phyloP scores from a whole-genome alignment of 108 stramenopile genomes.

The Pseudonitzschia multiseries region DNA sequence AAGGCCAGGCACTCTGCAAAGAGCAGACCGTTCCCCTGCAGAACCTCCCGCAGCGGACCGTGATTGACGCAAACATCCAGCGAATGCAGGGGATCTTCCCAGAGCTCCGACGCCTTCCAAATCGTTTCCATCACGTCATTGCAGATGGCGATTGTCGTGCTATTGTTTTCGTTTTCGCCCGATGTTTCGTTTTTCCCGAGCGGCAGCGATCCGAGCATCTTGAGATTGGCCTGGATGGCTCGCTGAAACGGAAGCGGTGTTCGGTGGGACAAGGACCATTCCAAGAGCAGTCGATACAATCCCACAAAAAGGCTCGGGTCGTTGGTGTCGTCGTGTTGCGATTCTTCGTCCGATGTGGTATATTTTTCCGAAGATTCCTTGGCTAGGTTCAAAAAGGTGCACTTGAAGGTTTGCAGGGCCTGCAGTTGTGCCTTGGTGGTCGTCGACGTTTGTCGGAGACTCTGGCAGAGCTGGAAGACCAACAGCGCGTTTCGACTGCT shows the following conservation, averaged over 20 bases:
- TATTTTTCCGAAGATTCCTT: not conserved
- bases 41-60: conserved; percentile 10
- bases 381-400: conserved; percentile 7
- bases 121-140: conserved; percentile 20
- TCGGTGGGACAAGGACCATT: conserved; percentile 42
- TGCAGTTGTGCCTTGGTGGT: conserved; percentile 31
- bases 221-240: conserved; percentile 43
- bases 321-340: not conserved
- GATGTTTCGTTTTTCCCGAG: no score
- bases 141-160: conserved; percentile 3
- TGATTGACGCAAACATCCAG: conserved; percentile 23
- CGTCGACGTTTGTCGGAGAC: conserved; percentile 3
- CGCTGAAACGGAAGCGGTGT: conserved; percentile 50
- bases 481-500: conserved; percentile 3
- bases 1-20: conserved; percentile 17
- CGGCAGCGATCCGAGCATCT: conserved; percentile 11
- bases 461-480: not conserved
- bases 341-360: not conserved
- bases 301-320: not conserved
- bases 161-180: not conserved
- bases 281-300: conserved; percentile 52
- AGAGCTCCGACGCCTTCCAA: conserved; percentile 11
- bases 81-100: conserved; percentile 29
- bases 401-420: conserved; percentile 29
- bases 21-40: not conserved